These are phyloP conservation scores for Xylaria hypoxylon DNA, from an alignment of 2,329 filamentous ascomycete genomes.

Conservation along the genomic window DNA sequence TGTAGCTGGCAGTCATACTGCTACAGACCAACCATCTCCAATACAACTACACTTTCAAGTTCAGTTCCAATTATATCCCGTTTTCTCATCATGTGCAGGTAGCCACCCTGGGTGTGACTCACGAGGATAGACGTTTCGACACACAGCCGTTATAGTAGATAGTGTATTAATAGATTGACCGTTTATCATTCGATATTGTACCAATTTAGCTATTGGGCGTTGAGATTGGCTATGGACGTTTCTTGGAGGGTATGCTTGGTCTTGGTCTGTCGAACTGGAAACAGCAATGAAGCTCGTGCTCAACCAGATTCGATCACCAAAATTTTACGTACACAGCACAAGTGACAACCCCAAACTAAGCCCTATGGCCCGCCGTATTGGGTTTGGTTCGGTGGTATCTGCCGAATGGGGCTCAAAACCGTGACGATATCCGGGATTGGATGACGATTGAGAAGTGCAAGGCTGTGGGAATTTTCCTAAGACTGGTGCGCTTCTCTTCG, in stretches of 20 bases:
- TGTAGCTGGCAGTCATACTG: too few species aligned
- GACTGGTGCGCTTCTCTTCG: constrained; percentile 1
- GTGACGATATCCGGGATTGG: constrained; percentile 11
- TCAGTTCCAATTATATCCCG: too few species aligned
- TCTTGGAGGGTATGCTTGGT: constrained; percentile 14
- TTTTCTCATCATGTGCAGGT: too few species aligned
- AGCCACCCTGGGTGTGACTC: background rate
- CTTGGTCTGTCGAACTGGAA: constrained; percentile 27
- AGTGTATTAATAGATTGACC: background rate
- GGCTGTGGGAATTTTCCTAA: constrained; percentile 10
- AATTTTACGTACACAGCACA: constrained; percentile 41
- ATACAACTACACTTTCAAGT: too few species aligned
- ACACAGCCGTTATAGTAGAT: background rate
- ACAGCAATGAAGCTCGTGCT: constrained; percentile 37
- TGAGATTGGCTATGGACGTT: constrained; percentile 17
- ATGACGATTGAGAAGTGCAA: constrained; percentile 9
- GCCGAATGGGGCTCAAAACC: constrained; percentile 32
- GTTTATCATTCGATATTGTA: background rate
- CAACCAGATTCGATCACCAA: constrained; percentile 38
- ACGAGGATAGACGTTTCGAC: background rate
- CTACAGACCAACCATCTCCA: too few species aligned
- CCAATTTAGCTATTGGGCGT: background rate
- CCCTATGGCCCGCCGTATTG: constrained; percentile 39
- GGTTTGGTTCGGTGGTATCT: constrained; percentile 35
- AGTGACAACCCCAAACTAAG: constrained; percentile 35